A percentile compares a stretch with the other conserved stretches of the same genome.
phyloP scores from a whole-genome alignment of 768 basidiomycete genomes.

The Tubosaeta sp. region DNA sequence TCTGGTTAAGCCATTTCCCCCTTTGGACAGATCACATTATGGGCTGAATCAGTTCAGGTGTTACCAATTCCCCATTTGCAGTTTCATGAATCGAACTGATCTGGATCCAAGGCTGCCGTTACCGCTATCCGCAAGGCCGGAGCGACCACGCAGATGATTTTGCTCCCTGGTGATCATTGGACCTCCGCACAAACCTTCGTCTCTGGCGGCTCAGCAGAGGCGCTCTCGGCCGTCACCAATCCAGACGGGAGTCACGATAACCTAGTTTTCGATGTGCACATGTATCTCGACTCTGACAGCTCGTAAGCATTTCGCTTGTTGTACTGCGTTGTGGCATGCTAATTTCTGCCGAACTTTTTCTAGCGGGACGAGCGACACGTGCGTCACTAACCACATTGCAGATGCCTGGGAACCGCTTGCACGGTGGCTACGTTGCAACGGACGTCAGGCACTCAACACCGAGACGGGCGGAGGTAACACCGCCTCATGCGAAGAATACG shows the following conservation, averaged over 20 bases:
- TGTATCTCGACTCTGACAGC: slow-evolving; percentile 55
- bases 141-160: slow-evolving; percentile 51
- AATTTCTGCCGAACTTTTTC: background rate
- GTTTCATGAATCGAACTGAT: background rate
- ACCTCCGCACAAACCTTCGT: slow-evolving; percentile 50
- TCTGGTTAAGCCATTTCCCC: background rate
- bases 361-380: slow-evolving; percentile 18
- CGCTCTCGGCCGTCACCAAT: slow-evolving; percentile 42
- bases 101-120: slow-evolving; percentile 38
- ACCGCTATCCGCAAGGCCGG: slow-evolving; percentile 52
- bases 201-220: slow-evolving; percentile 46
- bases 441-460: slow-evolving; percentile 53
- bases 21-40: slow-evolving; percentile 14
- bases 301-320: slow-evolving; percentile 29
- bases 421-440: slow-evolving; percentile 45
- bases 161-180: slow-evolving; percentile 57
- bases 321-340: background rate
- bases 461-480: slow-evolving; percentile 59
- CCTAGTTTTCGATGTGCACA: slow-evolving; percentile 60
- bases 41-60: slow-evolving; percentile 47
- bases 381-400: slow-evolving; percentile 52
- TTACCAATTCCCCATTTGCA: background rate
- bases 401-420: slow-evolving; percentile 44
- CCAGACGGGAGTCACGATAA: slow-evolving; percentile 41
- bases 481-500: slow-evolving; percentile 41